Evolutionary conservation across 768 basidiomycete genomes (phyloP).

Genomic region (Termitomyces eurrhizus): DNA sequence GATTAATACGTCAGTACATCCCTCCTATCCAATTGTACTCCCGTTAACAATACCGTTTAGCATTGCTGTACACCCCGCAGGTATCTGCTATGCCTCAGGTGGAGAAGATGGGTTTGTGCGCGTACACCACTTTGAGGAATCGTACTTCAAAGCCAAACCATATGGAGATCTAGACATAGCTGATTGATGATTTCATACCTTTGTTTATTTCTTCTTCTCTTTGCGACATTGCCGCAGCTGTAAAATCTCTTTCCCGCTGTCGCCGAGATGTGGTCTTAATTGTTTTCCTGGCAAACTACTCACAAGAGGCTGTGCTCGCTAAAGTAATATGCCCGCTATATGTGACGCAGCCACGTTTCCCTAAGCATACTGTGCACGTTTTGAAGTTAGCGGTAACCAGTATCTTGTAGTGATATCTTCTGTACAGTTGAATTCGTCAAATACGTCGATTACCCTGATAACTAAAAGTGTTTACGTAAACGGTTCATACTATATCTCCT

Average conservation of each 20-base stretch:
- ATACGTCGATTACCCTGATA: not conserved
- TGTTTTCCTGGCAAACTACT: not conserved
- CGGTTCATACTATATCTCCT: not conserved
- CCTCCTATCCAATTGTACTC: not conserved
- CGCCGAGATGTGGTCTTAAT: not conserved
- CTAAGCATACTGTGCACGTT: not conserved
- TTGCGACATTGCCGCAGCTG: not conserved
- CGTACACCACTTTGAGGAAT: conserved; percentile 91
- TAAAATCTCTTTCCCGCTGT: not conserved
- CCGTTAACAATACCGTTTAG: conserved; percentile 35
- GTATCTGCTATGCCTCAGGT: conserved; percentile 88
- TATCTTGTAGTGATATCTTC: not conserved
- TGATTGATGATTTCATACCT: conserved; percentile 32
- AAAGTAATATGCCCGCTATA: not conserved
- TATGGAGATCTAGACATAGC: conserved; percentile 82
- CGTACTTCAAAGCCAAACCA: conserved; percentile 87
- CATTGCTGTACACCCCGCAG: conserved; percentile 88
- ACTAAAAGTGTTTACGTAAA: conserved; percentile 9
- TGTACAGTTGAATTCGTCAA: not conserved
- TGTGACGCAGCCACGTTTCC: not conserved
- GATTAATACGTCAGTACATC: conserved; percentile 80
- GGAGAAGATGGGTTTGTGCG: conserved; percentile 95
- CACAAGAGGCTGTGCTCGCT: not conserved
- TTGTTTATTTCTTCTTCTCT: not conserved
- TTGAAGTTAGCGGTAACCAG: not conserved